phyloP scores from a whole-genome alignment of 2,329 filamentous ascomycete species.

The Dactylellina cionopaga region DNA sequence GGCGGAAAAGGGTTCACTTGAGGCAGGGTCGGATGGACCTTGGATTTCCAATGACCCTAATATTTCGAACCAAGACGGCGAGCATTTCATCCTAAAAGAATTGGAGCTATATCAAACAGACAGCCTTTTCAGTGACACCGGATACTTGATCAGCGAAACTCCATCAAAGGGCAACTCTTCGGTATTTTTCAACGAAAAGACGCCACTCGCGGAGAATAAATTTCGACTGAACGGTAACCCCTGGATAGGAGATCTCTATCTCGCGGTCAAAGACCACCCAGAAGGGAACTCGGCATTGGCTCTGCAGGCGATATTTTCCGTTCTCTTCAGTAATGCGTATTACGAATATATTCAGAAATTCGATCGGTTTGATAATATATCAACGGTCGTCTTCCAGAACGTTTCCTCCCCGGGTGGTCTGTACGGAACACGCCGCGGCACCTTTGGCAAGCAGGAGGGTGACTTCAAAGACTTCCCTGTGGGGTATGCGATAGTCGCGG shows the following conservation, averaged over 20 bases:
- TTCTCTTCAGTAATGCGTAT: background rate
- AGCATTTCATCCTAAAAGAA: no score
- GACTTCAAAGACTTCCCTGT: background rate
- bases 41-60: no score
- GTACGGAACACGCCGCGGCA: constrained; percentile 5
- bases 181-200: no score
- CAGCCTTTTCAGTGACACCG: no score
- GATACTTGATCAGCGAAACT: no score
- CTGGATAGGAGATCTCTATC: background rate
- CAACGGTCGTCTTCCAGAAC: background rate
- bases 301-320: background rate
- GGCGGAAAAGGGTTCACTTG: background rate
- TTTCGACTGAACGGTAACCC: no score
- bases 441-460: background rate
- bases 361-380: background rate
- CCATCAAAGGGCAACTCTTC: no score
- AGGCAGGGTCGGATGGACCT: background rate
- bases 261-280: background rate
- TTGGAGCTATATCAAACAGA: no score
- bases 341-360: background rate
- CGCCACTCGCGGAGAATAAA: no score
- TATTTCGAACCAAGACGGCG: no score
- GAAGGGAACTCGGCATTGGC: background rate
- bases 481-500: background rate
- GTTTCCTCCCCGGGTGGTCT: background rate